A percentile compares a stretch with the other conserved stretches of the same genome.
phyloP scores from a whole-genome alignment of 2,329 filamentous ascomycete genomes.

The Teratosphaeria epicoccoides region DNA sequence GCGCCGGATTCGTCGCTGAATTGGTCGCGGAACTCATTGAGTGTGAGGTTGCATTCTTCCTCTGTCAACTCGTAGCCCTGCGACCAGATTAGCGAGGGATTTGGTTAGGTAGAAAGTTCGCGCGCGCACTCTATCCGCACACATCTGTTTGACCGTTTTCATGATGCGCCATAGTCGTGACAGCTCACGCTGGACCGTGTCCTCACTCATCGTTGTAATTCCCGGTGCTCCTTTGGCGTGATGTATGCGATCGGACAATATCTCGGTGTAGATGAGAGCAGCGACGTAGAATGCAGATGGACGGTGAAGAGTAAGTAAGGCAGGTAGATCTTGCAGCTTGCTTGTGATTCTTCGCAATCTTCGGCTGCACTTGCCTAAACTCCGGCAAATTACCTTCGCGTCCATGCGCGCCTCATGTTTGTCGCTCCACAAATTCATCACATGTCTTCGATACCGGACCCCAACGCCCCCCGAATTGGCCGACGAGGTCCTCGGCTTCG shows the following conservation, averaged over 20 bases:
- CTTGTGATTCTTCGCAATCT: background rate
- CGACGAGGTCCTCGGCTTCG: slow-evolving; percentile 37
- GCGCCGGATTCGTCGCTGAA: slow-evolving; percentile 64
- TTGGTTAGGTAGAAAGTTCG: slow-evolving; percentile 6
- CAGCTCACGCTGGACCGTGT: slow-evolving; percentile 18
- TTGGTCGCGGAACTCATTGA: slow-evolving; percentile 66
- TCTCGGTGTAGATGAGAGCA: background rate
- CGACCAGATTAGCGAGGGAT: slow-evolving; percentile 8
- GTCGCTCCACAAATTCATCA: background rate
- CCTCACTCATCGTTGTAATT: slow-evolving; percentile 8
- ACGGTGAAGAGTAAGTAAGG: background rate
- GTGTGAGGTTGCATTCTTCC: slow-evolving; percentile 74
- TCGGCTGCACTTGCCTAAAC: background rate
- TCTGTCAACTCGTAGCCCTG: slow-evolving; percentile 91
- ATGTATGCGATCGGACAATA: background rate
- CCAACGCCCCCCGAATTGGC: slow-evolving; percentile 49
- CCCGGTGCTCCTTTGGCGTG: background rate
- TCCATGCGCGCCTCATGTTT: slow-evolving; percentile 2
- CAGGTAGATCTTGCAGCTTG: too few species aligned
- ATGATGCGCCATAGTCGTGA: slow-evolving; percentile 85
- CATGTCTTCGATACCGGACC: slow-evolving; percentile 57
- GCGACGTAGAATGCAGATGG: background rate
- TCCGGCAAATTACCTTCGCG: background rate
- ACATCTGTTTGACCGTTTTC: slow-evolving; percentile 92
- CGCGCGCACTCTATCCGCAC: slow-evolving; percentile 65